A percentile compares a stretch with the other conserved stretches of the same genome.
These are phyloP conservation scores for Acer yangbiense DNA, from an alignment of 345 rosid genomes.

Conservation along the genomic window DNA sequence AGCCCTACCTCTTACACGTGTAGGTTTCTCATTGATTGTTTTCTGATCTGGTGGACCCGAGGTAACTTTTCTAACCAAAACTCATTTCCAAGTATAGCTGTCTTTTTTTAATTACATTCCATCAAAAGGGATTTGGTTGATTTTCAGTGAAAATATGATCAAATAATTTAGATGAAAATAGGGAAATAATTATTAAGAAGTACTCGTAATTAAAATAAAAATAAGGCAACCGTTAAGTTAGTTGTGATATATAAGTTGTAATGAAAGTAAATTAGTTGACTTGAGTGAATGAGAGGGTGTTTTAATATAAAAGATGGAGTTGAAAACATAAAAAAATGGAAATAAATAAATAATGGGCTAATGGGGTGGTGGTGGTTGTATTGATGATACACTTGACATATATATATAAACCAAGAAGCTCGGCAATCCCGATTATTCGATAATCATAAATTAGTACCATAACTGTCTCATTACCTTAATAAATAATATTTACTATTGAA, in stretches of 20 bases:
- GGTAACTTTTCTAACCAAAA: too few relatives aligned
- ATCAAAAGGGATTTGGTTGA: not conserved
- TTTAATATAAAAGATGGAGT: not conserved
- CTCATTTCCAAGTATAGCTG: not conserved
- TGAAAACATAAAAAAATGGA: not conserved
- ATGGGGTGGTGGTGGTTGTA: not conserved
- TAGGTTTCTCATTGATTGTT: not conserved
- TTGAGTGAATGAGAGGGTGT: not conserved
- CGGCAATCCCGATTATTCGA: conserved; percentile 16
- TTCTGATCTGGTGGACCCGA: too few relatives aligned
- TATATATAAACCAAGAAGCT: not conserved
- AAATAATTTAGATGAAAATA: too few relatives aligned
- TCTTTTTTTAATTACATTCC: too few relatives aligned
- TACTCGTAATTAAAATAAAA: not conserved
- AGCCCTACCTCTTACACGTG: not conserved
- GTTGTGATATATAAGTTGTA: not conserved
- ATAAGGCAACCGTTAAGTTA: not conserved
- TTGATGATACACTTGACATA: too few relatives aligned
- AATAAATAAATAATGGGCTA: not conserved
- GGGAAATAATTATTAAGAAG: not conserved
- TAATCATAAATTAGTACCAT: not conserved
- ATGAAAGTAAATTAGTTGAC: not conserved
- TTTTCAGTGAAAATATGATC: too few relatives aligned
- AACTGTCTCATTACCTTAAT: not conserved
- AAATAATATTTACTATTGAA: too few relatives aligned